These are phyloP conservation scores for Waitea zeae DNA, from an alignment of 1,284 basidiomycete genomes.

Conservation along the genomic window DNA sequence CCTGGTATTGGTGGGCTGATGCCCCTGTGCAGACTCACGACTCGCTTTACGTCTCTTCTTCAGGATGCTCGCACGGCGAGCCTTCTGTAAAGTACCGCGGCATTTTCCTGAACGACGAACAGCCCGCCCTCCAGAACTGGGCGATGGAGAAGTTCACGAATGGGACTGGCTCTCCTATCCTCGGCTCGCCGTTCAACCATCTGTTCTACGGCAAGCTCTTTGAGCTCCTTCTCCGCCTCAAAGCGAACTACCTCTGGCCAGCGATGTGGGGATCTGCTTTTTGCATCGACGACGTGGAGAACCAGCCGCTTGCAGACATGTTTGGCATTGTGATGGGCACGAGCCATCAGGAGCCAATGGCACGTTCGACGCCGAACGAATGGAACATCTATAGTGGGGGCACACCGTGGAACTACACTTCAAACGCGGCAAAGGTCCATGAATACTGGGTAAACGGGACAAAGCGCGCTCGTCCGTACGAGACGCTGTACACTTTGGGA, in stretches of 20 bases:
- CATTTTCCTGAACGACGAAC: slow-evolving; percentile 32
- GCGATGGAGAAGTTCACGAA: slow-evolving; percentile 51
- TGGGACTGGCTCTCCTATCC: slow-evolving; percentile 30
- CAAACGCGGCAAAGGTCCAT: slow-evolving; percentile 33
- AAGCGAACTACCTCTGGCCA: slow-evolving; percentile 58
- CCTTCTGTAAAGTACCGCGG: slow-evolving; percentile 59
- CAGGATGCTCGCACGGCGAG: background rate
- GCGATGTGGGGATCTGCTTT: slow-evolving; percentile 36
- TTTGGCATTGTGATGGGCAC: slow-evolving; percentile 61
- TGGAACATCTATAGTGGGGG: slow-evolving; percentile 37
- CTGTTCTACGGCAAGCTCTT: slow-evolving; percentile 48
- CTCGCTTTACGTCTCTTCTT: background rate
- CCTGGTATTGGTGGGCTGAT: slow-evolving; percentile 38
- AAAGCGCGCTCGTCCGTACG: slow-evolving; percentile 34
- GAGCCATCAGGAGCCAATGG: slow-evolving; percentile 51
- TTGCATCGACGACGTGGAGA: slow-evolving; percentile 43
- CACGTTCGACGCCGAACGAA: slow-evolving; percentile 43
- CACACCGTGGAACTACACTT: slow-evolving; percentile 42
- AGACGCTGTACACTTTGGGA: slow-evolving; percentile 44
- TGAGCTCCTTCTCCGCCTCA: slow-evolving; percentile 50
- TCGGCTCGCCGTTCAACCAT: slow-evolving; percentile 41
- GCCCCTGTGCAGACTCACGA: background rate
- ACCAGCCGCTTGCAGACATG: slow-evolving; percentile 44
- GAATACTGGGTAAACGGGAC: slow-evolving; percentile 42
- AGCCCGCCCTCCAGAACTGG: slow-evolving; percentile 26